A percentile compares a stretch with the other conserved stretches of the same genome.
Conservation (phyloP, 179 eudicot species). For the Silene vulgaris region DNA sequence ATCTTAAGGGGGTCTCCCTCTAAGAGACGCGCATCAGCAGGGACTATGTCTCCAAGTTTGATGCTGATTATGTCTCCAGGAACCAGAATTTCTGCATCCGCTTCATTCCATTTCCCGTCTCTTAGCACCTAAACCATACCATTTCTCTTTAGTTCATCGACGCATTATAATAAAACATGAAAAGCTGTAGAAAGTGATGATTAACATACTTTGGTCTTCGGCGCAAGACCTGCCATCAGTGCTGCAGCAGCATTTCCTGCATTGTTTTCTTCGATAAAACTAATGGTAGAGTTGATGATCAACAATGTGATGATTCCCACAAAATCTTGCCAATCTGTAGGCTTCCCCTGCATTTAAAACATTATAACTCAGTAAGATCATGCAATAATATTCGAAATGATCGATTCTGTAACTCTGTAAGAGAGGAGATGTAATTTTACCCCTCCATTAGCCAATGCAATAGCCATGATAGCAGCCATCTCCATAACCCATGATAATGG, state of each 20-base stretch:
- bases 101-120: conserved; percentile 61
- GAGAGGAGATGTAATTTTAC: conserved; percentile 27
- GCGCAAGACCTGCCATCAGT: conserved; percentile 85
- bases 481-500: conserved; percentile 95
- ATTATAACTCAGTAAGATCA: too few relatives aligned
- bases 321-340: conserved; percentile 88
- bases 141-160: not conserved
- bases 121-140: conserved; percentile 48
- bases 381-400: too few relatives aligned
- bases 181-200: not conserved
- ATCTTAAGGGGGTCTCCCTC: conserved; percentile 82
- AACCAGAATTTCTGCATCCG: conserved; percentile 64
- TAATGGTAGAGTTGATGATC: conserved; percentile 70
- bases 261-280: conserved; percentile 78
- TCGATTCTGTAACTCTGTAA: too few relatives aligned
- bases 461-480: conserved; percentile 74
- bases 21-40: conserved; percentile 80
- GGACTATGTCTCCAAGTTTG: conserved; percentile 73
- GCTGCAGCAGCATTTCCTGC: conserved; percentile 93
- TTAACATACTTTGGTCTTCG: conserved; percentile 60
- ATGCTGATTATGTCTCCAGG: conserved; percentile 81
- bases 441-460: conserved; percentile 82
- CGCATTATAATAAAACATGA: too few relatives aligned
- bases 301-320: conserved; percentile 58
- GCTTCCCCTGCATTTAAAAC: conserved; percentile 48